Evolutionary conservation across 208 protist genomes (phyloP).

Genomic region (Trichomonas vaginalis): DNA sequence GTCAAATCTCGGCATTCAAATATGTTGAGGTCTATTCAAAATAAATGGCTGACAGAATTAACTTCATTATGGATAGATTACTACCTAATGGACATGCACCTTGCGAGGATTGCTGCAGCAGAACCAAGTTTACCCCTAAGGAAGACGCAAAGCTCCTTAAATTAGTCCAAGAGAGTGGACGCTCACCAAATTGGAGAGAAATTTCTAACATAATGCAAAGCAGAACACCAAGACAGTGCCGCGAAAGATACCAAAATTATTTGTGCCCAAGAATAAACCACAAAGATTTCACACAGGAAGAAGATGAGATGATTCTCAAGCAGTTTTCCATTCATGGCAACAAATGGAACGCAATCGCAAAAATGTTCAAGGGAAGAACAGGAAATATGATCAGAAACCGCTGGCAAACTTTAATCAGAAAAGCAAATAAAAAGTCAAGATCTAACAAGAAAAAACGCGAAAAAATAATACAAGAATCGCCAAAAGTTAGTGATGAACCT

Average conservation of each 20-base stretch:
- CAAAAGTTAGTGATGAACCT: neutral
- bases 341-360: neutral
- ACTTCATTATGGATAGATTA: neutral
- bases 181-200: neutral
- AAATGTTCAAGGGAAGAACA: neutral
- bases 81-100: neutral
- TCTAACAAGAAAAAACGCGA: neutral
- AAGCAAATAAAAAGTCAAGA: neutral
- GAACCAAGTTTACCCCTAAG: neutral
- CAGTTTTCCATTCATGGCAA: neutral
- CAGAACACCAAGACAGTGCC: neutral
- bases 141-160: neutral
- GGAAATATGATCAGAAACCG: neutral
- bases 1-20: neutral
- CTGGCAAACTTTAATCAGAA: neutral
- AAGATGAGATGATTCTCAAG: neutral
- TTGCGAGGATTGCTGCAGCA: neutral
- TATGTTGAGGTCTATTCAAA: neutral
- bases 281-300: neutral
- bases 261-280: neutral
- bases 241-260: neutral
- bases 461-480: neutral
- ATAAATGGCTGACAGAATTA: neutral
- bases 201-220: neutral
- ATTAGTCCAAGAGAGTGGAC: neutral